Evolutionary conservation across 257 asterid genomes (phyloP).

Genomic region (Penstemon eatonii): DNA sequence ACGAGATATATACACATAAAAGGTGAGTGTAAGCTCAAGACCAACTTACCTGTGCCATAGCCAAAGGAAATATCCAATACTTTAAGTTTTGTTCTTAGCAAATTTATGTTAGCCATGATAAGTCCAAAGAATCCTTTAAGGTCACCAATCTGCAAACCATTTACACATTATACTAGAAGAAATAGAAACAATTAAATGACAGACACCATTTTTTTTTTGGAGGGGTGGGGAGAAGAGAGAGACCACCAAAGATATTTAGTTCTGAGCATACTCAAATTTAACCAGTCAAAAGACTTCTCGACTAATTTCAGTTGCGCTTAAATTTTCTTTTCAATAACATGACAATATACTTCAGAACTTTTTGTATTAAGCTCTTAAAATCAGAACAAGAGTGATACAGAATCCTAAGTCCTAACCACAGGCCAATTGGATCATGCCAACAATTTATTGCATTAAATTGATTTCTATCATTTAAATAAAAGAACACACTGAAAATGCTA

Average conservation of each 20-base stretch:
- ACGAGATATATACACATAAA: slow-evolving; percentile 1
- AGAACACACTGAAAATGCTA: no score
- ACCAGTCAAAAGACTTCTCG: neutral
- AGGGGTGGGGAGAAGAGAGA: neutral
- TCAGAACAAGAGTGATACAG: no score
- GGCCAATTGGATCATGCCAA: no score
- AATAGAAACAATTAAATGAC: neutral
- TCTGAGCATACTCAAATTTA: neutral
- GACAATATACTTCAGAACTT: no score
- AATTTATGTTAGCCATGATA: slow-evolving; percentile 58
- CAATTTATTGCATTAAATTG: no score
- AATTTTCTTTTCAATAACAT: neutral
- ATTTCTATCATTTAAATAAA: no score
- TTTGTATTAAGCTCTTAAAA: no score
- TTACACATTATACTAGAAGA: neutral
- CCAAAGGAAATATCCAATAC: slow-evolving; percentile 78
- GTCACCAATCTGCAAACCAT: slow-evolving; percentile 82
- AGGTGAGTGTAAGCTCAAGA: neutral
- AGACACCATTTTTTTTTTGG: neutral
- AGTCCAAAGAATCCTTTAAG: slow-evolving; percentile 86
- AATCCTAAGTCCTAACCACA: no score
- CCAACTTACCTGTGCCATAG: slow-evolving; percentile 65
- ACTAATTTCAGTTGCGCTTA: neutral
- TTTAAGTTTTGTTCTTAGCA: slow-evolving; percentile 72
- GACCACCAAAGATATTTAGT: neutral